Evolutionary conservation across 1,284 basidiomycete genomes (phyloP).

Genomic region (Sanghuangporus sanghuang): DNA sequence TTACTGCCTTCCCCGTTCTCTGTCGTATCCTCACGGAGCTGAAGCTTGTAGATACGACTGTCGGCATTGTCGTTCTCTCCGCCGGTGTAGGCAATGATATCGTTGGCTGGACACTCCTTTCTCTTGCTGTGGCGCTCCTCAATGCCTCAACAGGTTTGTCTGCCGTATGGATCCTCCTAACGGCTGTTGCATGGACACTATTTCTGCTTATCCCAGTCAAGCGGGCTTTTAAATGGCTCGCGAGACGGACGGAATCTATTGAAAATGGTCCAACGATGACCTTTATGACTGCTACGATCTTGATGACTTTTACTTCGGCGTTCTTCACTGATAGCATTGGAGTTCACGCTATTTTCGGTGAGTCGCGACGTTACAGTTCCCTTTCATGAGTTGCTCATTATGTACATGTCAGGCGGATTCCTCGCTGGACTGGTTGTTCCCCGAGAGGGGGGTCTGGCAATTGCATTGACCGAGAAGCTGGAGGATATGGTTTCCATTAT

Average conservation of each 20-base stretch:
- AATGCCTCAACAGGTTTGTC: conserved; percentile 74
- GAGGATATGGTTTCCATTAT: conserved; percentile 56
- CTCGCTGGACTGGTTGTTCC: conserved; percentile 62
- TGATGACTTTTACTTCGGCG: conserved; percentile 59
- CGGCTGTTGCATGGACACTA: conserved; percentile 78
- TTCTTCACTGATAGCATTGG: conserved; percentile 84
- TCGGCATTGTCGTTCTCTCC: conserved; percentile 89
- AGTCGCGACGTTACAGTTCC: conserved; percentile 10
- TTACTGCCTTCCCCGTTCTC: conserved; percentile 92
- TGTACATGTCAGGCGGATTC: conserved; percentile 41
- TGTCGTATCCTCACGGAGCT: conserved; percentile 84
- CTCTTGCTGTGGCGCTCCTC: conserved; percentile 86
- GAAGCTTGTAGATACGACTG: conserved; percentile 85
- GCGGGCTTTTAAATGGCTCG: conserved; percentile 63
- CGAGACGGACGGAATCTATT: conserved; percentile 73
- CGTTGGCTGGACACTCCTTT: conserved; percentile 72
- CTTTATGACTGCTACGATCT: conserved; percentile 61
- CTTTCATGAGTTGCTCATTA: background rate
- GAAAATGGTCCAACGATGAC: conserved; percentile 65
- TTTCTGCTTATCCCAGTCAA: conserved; percentile 74
- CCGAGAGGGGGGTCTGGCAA: conserved; percentile 59
- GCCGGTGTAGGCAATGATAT: conserved; percentile 93
- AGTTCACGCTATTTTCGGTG: conserved; percentile 86
- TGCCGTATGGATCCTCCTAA: conserved; percentile 79
- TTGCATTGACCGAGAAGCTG: conserved; percentile 59